These are phyloP conservation scores for Penicillium decumbens DNA, from an alignment of 2,329 filamentous ascomycete species.

Conservation along the genomic window DNA sequence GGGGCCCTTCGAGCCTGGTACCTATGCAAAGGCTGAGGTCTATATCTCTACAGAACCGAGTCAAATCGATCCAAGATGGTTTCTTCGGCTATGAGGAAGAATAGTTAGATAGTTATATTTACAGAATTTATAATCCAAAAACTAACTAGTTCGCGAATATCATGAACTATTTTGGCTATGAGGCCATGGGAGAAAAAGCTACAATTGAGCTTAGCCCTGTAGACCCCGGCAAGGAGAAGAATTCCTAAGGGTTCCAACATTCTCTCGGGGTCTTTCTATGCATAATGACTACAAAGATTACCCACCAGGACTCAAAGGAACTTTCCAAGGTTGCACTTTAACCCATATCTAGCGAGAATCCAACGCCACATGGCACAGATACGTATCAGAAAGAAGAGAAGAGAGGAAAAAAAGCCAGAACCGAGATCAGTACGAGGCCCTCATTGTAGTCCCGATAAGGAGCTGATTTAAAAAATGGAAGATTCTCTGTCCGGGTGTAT, in stretches of 20 bases:
- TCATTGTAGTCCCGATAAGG: slow-evolving; percentile 27
- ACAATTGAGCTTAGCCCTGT: too few species aligned
- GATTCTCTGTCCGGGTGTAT: slow-evolving; percentile 24
- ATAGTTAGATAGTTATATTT: too few species aligned
- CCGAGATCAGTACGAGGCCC: slow-evolving; percentile 21
- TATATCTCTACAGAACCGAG: too few species aligned
- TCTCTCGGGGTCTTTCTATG: neutral
- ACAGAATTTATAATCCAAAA: too few species aligned
- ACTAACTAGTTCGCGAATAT: too few species aligned
- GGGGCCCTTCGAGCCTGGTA: too few species aligned
- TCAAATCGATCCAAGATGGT: too few species aligned
- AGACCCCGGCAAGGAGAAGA: neutral
- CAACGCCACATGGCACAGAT: slow-evolving; percentile 20
- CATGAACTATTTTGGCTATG: too few species aligned
- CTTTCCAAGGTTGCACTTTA: slow-evolving; percentile 8
- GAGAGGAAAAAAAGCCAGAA: slow-evolving; percentile 16
- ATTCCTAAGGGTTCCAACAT: too few species aligned
- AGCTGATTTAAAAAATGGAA: slow-evolving; percentile 24
- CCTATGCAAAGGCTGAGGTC: too few species aligned
- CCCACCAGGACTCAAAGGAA: neutral
- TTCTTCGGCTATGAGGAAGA: too few species aligned
- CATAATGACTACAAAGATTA: neutral
- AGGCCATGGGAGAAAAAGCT: too few species aligned
- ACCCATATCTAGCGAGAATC: slow-evolving; percentile 22
- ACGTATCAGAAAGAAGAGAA: slow-evolving; percentile 11